phyloP scores from a whole-genome alignment of 306 rosid genomes.

The Cyamopsis tetragonoloba region DNA sequence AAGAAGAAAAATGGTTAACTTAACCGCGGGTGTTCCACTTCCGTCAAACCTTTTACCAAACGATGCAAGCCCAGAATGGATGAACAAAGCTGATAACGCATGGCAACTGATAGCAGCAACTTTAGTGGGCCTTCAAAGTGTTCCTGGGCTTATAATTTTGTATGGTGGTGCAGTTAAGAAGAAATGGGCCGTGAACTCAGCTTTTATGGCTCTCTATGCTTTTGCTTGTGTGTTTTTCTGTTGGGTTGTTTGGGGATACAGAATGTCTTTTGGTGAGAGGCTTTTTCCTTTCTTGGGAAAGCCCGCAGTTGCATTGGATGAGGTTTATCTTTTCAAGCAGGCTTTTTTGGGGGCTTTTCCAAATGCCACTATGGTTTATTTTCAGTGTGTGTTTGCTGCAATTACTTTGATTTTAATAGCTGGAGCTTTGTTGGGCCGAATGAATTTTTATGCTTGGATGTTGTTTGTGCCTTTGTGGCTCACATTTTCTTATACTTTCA shows the following conservation, averaged over 20 bases:
- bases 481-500: constrained; percentile 43
- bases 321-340: constrained; percentile 8
- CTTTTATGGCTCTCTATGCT: constrained; percentile 49
- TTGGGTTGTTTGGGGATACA: constrained; percentile 45
- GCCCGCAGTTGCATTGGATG: constrained; percentile 23
- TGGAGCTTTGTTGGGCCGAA: constrained; percentile 46
- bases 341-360: constrained; percentile 35
- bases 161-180: constrained; percentile 56
- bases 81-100: constrained; percentile 47
- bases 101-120: constrained; percentile 47
- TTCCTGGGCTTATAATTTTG: constrained; percentile 43
- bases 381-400: constrained; percentile 45
- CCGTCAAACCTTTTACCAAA: constrained; percentile 30
- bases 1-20: background rate
- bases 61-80: constrained; percentile 31
- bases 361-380: constrained; percentile 42
- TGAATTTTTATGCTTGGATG: constrained; percentile 57
- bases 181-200: constrained; percentile 57
- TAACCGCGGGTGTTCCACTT: background rate
- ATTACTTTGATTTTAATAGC: constrained; percentile 48
- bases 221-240: constrained; percentile 44
- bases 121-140: constrained; percentile 36
- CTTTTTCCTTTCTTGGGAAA: constrained; percentile 43
- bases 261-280: constrained; percentile 38
- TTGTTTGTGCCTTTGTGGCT: constrained; percentile 51